Base-by-base conservation (phyloP, 192 early-diverging fungal species). In the Podila epigama region DNA sequence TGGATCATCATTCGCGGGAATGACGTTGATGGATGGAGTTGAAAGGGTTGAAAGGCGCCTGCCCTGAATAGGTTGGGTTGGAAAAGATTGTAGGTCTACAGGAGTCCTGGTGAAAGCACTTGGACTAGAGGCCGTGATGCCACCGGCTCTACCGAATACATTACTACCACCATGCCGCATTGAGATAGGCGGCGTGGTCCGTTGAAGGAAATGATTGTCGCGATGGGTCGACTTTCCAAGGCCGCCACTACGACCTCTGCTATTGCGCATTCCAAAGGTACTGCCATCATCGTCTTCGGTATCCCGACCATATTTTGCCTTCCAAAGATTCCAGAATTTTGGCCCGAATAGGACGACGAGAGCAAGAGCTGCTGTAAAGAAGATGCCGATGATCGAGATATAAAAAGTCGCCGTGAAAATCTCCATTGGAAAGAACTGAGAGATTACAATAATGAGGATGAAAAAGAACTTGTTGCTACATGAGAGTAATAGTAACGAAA, bases 321-420 rank as follows among this genome's bases (percentile, higher is more conserved):
- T 36, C 36, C 34, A 48, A 32, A 66, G 18, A 9, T 16, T 50
- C 37, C 28, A 60, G 33, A 73, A 50, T 16, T 73, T 73, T 28
- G 63, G 70, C 10, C 48, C 11, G 22, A 66, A 73, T 3, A 73
- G 59, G 16, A 54, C 48, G 7, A 55, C 0, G 3, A 72, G 63
- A n/a, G 62, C 41, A 5, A 72, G 11, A 5, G 63, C 27, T 2
- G 33, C 48, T 1, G 34, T 54, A 37, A 63, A 41, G 35, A 44
- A 72, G 6, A 32, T 51, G 0, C 32, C 39, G 9, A 28, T 20
- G 22, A 63, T 39, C 8, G 34, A 51, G 11, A 70, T 70, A 15
- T 70, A 63, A n/a, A 55, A 63, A 2, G 60, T 37, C 0, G 54
- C 60, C 25, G 51, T 63, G 42, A 51, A 70, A 36, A 63, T 29